Base-by-base conservation (phyloP, 768 basidiomycete species). In the Amanita subjunquillea region DNA sequence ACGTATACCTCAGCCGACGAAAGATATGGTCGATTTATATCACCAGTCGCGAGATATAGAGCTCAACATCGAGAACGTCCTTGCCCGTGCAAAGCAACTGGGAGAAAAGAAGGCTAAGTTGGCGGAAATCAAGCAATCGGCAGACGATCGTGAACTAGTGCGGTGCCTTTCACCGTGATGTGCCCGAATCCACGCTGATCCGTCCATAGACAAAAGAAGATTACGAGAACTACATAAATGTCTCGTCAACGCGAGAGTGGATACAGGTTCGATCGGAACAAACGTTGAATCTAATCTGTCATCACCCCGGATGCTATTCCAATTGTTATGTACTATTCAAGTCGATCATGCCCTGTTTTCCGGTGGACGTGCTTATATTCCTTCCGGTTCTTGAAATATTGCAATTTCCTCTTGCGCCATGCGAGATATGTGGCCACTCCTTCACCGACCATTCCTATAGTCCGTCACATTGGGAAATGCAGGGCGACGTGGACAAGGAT, bases 1-100 rank as follows among this genome's bases (percentile, higher is more conserved):
- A 36, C 54, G 48, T 22, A 49, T 46, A 37, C 44, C 54, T 4
- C 59, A 60, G 29, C 56, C 59, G 15, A 57, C 56, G 6, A 49
- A 58, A 15, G 56, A 48, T 27, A 58, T 60, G 29, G 17, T 54
- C 13, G 27, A 46, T 36, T 32, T 58, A 10, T 56, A 56, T 29
- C 41, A 54, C 4, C 50, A 52, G 49, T 44, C 34, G 6, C 48
- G n/a, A n/a, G 43, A 56, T 4, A 56, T 58, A 36, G 55, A 58
- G 2, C 48, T 34, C 2, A 38, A 49, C 2, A 56, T 58, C 29
- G 22, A 20, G 17, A 43, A 54, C 36, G 48, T 48, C 5, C 25
- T 56, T 9, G 51, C 57, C 22, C 45, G 46, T n/a, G 54, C 56
- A 17, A 43, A 36, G 29, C 57, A 58, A 25, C 27, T 48, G 29